Evolutionary conservation across 2,329 filamentous ascomycete species (phyloP).

Genomic region (Lizonia empirigonia): DNA sequence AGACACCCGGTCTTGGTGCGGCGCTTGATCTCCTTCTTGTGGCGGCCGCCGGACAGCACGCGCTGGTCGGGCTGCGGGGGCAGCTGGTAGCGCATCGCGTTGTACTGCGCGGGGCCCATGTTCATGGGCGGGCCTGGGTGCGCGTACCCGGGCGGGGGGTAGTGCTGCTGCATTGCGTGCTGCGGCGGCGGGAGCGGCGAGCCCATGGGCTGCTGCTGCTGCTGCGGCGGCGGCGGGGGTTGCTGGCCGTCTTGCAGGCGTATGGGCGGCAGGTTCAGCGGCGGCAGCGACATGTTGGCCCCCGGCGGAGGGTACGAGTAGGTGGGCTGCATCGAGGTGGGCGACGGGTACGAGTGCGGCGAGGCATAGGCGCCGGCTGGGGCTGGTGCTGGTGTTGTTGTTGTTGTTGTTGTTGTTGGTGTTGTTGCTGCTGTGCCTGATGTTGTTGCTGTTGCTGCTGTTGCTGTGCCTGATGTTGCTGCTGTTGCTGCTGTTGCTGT

Average conservation of each 20-base stretch:
- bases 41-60: slow-evolving; percentile 66
- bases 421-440: slow-evolving; percentile 28
- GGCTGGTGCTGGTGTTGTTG: slow-evolving; percentile 23
- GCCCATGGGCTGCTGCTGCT: slow-evolving; percentile 53
- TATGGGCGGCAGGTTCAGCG: slow-evolving; percentile 59
- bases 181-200: slow-evolving; percentile 61
- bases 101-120: slow-evolving; percentile 55
- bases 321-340: too few relatives aligned
- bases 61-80: slow-evolving; percentile 57
- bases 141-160: slow-evolving; percentile 51
- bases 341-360: slow-evolving; percentile 56
- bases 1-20: slow-evolving; percentile 75
- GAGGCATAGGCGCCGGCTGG: slow-evolving; percentile 50
- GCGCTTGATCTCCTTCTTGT: slow-evolving; percentile 76
- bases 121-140: slow-evolving; percentile 57
- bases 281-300: slow-evolving; percentile 52
- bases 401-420: slow-evolving; percentile 26
- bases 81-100: slow-evolving; percentile 60
- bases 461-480: slow-evolving; percentile 39
- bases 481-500: slow-evolving; percentile 25
- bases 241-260: slow-evolving; percentile 55
- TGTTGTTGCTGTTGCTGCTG: slow-evolving; percentile 26
- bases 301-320: slow-evolving; percentile 52
- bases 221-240: slow-evolving; percentile 41
- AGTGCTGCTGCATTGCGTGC: slow-evolving; percentile 59